Percentiles rank a stretch among this genome's conserved stretches.
Evolutionary conservation across 805 yeast species (phyloP).

Genomic region (Candida endomychidarum): DNA sequence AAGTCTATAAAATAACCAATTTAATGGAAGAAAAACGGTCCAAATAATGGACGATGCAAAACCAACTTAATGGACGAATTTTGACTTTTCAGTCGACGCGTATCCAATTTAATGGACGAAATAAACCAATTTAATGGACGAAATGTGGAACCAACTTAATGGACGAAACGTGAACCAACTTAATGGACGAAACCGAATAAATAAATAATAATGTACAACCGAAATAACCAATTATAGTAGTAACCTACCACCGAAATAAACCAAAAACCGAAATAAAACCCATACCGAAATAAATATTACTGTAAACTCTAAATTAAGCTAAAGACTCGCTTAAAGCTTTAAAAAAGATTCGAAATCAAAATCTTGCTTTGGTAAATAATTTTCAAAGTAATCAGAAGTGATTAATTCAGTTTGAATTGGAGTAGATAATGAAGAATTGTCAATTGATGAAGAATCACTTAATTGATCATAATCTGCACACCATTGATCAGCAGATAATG

Average conservation of each 20-base stretch:
- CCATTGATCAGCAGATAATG: constrained; percentile 9
- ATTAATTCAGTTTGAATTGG: constrained; percentile 9
- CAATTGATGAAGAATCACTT: constrained; percentile 5
- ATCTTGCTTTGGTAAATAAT: constrained; percentile 3
- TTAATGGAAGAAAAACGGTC: constrained; percentile 4
- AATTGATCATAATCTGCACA: constrained; percentile 10
- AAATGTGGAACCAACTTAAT: constrained; percentile 10
- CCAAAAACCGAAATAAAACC: neutral
- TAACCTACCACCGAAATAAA: neutral
- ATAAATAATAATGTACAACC: neutral
- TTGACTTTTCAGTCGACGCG: too few species aligned
- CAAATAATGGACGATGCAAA: constrained; percentile 8
- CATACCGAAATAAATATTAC: constrained; percentile 17
- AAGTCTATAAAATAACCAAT: constrained; percentile 3
- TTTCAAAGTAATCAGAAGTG: constrained; percentile 8
- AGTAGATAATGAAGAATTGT: constrained; percentile 10
- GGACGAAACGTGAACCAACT: constrained; percentile 7
- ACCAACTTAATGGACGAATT: constrained; percentile 6
- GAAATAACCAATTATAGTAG: too few species aligned
- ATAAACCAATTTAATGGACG: constrained; percentile 9
- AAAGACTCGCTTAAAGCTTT: constrained; percentile 1
- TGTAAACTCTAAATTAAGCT: constrained; percentile 13
- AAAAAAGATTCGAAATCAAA: constrained; percentile 5
- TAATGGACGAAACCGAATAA: constrained; percentile 8
- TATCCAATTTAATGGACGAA: constrained; percentile 10